Conservation (phyloP, 129 eudicot genomes). For the Kitagawia praeruptora region DNA sequence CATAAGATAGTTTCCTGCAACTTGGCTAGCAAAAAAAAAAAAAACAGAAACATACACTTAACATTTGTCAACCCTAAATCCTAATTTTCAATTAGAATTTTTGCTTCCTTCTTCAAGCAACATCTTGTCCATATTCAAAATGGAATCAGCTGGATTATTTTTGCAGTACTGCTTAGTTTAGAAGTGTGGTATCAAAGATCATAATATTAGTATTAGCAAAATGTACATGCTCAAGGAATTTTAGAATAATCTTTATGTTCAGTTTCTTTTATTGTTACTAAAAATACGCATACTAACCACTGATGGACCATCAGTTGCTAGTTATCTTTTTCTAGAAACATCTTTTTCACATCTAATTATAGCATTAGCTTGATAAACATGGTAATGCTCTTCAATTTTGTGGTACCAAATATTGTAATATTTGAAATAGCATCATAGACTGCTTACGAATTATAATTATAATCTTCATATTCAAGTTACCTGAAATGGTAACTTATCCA, state of each 20-base stretch:
- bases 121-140: too few relatives aligned
- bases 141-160: too few relatives aligned
- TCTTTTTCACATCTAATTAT: neutral
- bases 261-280: neutral
- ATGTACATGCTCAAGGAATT: neutral
- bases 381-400: neutral
- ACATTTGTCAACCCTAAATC: neutral
- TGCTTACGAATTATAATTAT: neutral
- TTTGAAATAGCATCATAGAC: neutral
- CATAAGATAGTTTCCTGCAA: neutral
- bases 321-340: neutral
- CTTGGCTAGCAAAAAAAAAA: neutral
- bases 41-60: neutral
- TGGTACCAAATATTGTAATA: neutral
- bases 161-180: too few relatives aligned
- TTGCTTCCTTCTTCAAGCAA: neutral
- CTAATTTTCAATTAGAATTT: neutral
- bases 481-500: conserved; percentile 76
- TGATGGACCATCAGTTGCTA: neutral
- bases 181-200: neutral
- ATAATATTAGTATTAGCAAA: neutral
- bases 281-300: neutral
- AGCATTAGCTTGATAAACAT: neutral
- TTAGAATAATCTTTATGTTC: neutral
- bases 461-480: conserved; percentile 20